Evolutionary conservation across 805 yeast species (phyloP), one percentile per base, ranked within the genome.

Genomic region (Danielozyma ontarioensis): DNA sequence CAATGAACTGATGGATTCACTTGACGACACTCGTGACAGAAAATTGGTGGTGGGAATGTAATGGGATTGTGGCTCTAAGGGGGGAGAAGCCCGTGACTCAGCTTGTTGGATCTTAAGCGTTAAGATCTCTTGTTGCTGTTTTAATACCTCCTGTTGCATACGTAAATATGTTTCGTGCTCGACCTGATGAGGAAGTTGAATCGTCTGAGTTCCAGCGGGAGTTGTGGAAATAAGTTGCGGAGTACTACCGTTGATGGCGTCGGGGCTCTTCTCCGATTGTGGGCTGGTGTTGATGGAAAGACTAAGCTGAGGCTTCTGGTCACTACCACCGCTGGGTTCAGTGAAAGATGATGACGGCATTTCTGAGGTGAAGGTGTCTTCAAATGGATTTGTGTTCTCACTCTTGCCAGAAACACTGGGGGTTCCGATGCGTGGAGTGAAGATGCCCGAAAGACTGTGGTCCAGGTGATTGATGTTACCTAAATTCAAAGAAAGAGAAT

Each of bases 381-480:
- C 71, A 40, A 66, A 66, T 25, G 70, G 70, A 40, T 65, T 64
- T 14, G 36, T 48, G 19, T 55, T 63, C 7, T 50, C 40, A 12
- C 25, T 27, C 13, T 21, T 26, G 4, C 57, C 53, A 10, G 49
- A 42, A 14, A 46, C 47, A 14, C 43, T 38, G 2, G 71, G 71
- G 0, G 69, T 60, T 29, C 44, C 50, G 17, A 65, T 51, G 4
- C 42, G 45, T 5, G 71, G 70, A 0, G 70, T 62, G 33, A 59
- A 63, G 15, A 62, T 55, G 3, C 65, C 70, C n/a, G 47, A 44
- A 27, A 64, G 56, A 13, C 55, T 45, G 15, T 37, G 25, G 13
- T 13, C 24, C 5, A 42, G 31, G 29, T 32, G 13, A 10, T 8
- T 17, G 5, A 18, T n/a, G 7, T 25, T 27, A 21, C 13, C 16